Evolutionary conservation across 129 eudicot genomes (phyloP).

Genomic region (Saussurea involucrata): DNA sequence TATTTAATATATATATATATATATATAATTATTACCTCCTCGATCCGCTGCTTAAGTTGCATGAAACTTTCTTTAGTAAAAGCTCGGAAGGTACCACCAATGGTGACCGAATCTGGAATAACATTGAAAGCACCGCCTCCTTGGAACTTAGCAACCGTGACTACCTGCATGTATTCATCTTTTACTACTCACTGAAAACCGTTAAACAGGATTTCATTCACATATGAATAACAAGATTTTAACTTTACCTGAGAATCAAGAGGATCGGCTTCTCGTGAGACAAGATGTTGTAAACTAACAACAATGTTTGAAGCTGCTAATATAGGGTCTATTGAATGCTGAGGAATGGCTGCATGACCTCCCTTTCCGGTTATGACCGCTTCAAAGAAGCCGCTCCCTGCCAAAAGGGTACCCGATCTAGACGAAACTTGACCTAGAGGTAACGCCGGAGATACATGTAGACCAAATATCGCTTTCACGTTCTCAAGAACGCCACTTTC

Average conservation of each 20-base stretch:
- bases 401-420: slow-evolving; percentile 73
- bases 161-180: slow-evolving; percentile 55
- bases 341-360: slow-evolving; percentile 99
- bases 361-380: slow-evolving; percentile 87
- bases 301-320: slow-evolving; percentile 90
- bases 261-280: slow-evolving; percentile 98
- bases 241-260: slow-evolving; percentile 79
- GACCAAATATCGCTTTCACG: slow-evolving; percentile 88
- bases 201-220: neutral
- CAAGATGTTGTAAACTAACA: slow-evolving; percentile 83
- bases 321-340: slow-evolving; percentile 92
- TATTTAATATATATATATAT: neutral
- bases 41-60: slow-evolving; percentile 79
- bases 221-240: neutral
- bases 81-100: slow-evolving; percentile 92
- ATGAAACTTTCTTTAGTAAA: slow-evolving; percentile 61
- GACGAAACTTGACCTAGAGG: slow-evolving; percentile 65
- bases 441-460: slow-evolving; percentile 57
- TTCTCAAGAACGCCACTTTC: slow-evolving; percentile 72
- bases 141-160: slow-evolving; percentile 87
- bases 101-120: slow-evolving; percentile 92
- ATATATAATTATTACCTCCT: slow-evolving; percentile 58
- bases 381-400: slow-evolving; percentile 84
- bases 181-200: neutral
- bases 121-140: slow-evolving; percentile 97